Conservation (phyloP, 2,329 filamentous ascomycete genomes). For the Trichophyton verrucosum region DNA sequence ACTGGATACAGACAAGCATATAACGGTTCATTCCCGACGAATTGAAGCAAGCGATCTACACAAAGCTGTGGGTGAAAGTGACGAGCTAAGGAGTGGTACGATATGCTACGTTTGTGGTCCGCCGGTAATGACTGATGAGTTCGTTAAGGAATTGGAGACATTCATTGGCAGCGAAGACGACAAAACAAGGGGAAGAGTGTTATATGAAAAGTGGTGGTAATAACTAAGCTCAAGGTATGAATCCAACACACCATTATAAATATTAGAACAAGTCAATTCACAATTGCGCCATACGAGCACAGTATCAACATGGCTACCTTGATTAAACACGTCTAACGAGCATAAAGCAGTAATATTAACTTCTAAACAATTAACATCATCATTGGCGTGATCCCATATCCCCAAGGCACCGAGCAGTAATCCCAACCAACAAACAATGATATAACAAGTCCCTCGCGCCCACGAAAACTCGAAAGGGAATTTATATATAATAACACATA, state of each 20-base stretch:
- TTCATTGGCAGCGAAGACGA: too few relatives aligned
- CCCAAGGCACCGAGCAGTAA: not conserved
- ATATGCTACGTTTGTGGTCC: constrained; percentile 58
- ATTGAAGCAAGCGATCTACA: constrained; percentile 28
- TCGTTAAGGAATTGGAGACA: constrained; percentile 32
- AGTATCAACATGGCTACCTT: not conserved
- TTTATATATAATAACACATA: not conserved
- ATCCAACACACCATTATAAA: not conserved
- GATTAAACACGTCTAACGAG: not conserved
- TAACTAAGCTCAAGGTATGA: not conserved
- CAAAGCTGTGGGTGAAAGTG: constrained; percentile 21
- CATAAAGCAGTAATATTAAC: not conserved
- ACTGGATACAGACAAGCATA: constrained; percentile 9
- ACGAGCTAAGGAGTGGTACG: constrained; percentile 16
- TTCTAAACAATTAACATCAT: not conserved
- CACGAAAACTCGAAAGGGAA: not conserved
- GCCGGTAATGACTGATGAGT: constrained; percentile 55
- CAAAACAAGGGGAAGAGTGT: not conserved
- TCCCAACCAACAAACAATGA: not conserved
- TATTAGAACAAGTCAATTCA: too few relatives aligned
- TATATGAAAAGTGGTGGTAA: not conserved
- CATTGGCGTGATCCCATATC: not conserved
- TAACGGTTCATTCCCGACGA: constrained; percentile 22
- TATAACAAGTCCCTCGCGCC: not conserved
- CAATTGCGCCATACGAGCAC: not conserved